Evolutionary conservation across 495 filamentous ascomycete genomes (phyloP).

Genomic region (Aspergillus sclerotiicarbonarius): DNA sequence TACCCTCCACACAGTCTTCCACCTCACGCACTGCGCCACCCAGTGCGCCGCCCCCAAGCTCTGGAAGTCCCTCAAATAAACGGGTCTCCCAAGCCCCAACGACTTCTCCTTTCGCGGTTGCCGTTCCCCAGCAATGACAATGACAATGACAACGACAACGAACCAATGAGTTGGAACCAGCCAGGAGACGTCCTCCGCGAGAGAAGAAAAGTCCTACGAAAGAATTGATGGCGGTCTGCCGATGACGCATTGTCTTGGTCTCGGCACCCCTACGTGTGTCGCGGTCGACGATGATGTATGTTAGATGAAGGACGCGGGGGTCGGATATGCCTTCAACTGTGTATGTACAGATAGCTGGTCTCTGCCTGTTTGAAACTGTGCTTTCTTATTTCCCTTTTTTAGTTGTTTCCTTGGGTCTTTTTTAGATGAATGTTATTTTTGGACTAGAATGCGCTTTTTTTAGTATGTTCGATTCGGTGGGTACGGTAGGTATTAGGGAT

Average conservation of each 20-base stretch:
- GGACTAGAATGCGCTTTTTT: slow-evolving; percentile 12
- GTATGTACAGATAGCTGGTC: slow-evolving; percentile 54
- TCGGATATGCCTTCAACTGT: slow-evolving; percentile 17
- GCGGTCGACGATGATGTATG: too few relatives aligned
- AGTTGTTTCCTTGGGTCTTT: slow-evolving; percentile 31
- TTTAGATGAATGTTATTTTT: slow-evolving; percentile 30
- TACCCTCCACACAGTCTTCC: slow-evolving; percentile 82
- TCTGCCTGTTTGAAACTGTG: slow-evolving; percentile 44
- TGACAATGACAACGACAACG: background rate
- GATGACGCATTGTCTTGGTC: too few relatives aligned
- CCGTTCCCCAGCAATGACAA: background rate
- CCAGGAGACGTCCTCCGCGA: too few relatives aligned
- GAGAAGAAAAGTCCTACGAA: too few relatives aligned
- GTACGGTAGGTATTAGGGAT: background rate
- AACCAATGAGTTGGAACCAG: too few relatives aligned
- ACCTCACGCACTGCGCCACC: slow-evolving; percentile 90
- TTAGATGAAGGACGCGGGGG: background rate
- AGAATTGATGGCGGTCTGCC: too few relatives aligned
- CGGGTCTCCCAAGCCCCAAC: slow-evolving; percentile 20
- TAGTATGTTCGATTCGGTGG: background rate
- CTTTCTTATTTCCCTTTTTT: slow-evolving; percentile 21
- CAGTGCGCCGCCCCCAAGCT: slow-evolving; percentile 94
- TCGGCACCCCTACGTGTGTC: too few relatives aligned
- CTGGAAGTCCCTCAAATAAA: slow-evolving; percentile 85
- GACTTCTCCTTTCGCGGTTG: slow-evolving; percentile 11